Evolutionary conservation across 1,139 yeast species (phyloP), one percentile per base, ranked within the genome.

Genomic region (Diutina scorzettiae): DNA sequence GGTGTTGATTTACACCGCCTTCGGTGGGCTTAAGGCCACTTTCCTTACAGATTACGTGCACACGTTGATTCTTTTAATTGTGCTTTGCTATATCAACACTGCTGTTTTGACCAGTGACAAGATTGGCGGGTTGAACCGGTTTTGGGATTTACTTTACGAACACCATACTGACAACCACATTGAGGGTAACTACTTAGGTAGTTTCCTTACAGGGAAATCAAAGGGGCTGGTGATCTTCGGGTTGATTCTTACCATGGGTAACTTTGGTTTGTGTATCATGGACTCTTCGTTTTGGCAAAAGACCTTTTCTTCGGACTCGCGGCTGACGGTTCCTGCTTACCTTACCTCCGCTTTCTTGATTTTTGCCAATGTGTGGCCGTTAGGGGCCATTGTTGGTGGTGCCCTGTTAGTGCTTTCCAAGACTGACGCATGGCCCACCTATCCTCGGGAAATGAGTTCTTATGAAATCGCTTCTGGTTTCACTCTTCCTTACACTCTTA

Each of bases 1-100:
- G 4, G 67, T 63, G 14, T 47, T 62, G 31, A 45, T 59, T 30
- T 34, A 34, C 47, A 86, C 95, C 3, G 61, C 85, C 44, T 81
- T 83, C 51, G 96, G 96, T 47, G 96, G 96, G 53, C 74, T 87
- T 53, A 85, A 82, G 58, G 94, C 96, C 21, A 86, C 95, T 4
- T 84, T 86, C 60, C 39, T 68, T 21, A 62, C 73, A 2, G 74
- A 69, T 54, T 70, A 70, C 42, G 59, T 68, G 7, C 74, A 69
- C 51, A 66, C 72, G 2, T 59, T 66, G 36, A 55, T 67, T 24
- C 53, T 68, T 36, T 55, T 67, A 46, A 53, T 65, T 16, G 59
- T 69, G 52, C 50, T 40, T 21, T 30, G 34, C 27, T 29, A 48
- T 23, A 44, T 62, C 12, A 50, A 51, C 34, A 60, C 66, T 2